Evolutionary conservation across 208 protist species (phyloP), one percentile per base, ranked within the genome.

Genomic region (Kentomonas sorsogonicus): DNA sequence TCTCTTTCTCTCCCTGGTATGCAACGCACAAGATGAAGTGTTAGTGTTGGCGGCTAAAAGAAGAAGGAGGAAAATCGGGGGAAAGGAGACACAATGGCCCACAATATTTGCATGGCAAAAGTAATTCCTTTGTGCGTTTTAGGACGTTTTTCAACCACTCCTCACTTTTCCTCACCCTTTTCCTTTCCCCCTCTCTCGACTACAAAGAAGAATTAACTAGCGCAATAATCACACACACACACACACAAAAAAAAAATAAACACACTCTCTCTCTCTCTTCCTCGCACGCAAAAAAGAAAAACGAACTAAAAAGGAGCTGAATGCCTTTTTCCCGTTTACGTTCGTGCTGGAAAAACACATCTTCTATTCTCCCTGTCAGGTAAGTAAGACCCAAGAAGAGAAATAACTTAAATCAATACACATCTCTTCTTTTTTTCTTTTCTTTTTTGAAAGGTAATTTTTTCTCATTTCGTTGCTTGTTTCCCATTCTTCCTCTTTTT

Each of bases 231-330:
- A 40, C 9, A 40, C 9, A 40, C 36, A 40, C 11, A 48, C 25
- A 22, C 25, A 48, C 16, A 48, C 13, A 48, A 48, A 48, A 48
- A 48, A 48, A 48, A 48, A 48, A 48, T 48, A 22, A 20, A 48
- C 16, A 48, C 16, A 20, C 7, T 48, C 7, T 48, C 9, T 48
- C 16, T 48, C 25, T 26, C 9, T 48, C 7, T 48, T 27, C 9
- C 13, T 25, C 16, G 16, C 43, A 48, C 43, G n/a, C 43, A 15
- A 22, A 48, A 27, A 48, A 20, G n/a, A 48, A 11, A 48, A 48
- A 11, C 7, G 25, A 11, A 48, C 16, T 48, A 48, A 48, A 41
- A 41, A 41, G 16, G 38, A 41, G 38, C 13, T 18, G 38, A 16
- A 41, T 41, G 13, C 38, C n/a, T n/a, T n/a, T n/a, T n/a, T n/a